A percentile compares a stretch with the other conserved stretches of the same genome.
Evolutionary conservation across 306 rosid genomes (phyloP).

Genomic region (Aeschynomene evenia): DNA sequence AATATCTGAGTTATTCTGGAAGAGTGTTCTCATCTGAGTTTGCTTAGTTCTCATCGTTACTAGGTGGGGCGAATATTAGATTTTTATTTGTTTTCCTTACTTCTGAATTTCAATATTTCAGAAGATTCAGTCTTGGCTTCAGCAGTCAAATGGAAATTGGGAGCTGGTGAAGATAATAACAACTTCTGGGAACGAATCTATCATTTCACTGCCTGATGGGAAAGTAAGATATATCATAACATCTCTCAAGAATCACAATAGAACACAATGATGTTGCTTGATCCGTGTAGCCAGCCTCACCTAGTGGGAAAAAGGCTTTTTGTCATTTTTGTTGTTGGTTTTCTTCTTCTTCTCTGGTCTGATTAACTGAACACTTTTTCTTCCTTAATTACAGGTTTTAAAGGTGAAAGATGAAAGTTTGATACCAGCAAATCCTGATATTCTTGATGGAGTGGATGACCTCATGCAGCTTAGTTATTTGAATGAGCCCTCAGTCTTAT

Average conservation of each 20-base stretch:
- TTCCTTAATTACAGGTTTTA: constrained; percentile 52
- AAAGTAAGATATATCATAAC: constrained; percentile 52
- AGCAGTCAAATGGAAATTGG: constrained; percentile 88
- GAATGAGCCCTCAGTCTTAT: constrained; percentile 91
- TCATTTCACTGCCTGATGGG: constrained; percentile 72
- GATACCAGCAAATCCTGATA: constrained; percentile 93
- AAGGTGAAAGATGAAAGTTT: constrained; percentile 71
- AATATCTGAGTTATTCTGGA: not conserved
- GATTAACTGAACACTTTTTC: constrained; percentile 15
- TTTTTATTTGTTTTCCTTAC: constrained; percentile 24
- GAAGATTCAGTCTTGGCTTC: constrained; percentile 90
- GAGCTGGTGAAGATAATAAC: constrained; percentile 71
- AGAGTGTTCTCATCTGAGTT: constrained; percentile 6
- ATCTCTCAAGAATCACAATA: not conserved
- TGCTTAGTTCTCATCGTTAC: constrained; percentile 21
- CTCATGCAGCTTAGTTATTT: constrained; percentile 99
- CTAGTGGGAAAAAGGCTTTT: not conserved
- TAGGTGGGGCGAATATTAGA: not conserved
- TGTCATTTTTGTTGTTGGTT: too few relatives aligned
- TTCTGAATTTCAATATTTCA: constrained; percentile 49
- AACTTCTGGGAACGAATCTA: constrained; percentile 63
- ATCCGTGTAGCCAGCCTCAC: not conserved
- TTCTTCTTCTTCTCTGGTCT: not conserved
- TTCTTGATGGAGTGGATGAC: constrained; percentile 97
- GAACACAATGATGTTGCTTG: not conserved